phyloP scores from a whole-genome alignment of 2,329 filamentous ascomycete species.

The Trichoderma afroharzianum region DNA sequence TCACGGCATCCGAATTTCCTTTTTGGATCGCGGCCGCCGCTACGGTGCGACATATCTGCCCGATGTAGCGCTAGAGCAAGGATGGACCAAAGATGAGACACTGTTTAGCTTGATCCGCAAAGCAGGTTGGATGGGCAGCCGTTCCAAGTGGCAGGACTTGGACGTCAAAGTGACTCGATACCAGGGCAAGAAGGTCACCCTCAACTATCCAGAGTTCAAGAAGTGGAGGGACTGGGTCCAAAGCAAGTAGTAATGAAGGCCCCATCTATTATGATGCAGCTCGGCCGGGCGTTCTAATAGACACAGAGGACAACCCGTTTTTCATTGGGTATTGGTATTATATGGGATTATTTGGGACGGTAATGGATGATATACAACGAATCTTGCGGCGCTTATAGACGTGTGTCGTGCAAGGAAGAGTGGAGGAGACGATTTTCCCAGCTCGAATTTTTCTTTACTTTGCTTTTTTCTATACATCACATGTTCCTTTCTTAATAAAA shows the following conservation, averaged over 20 bases:
- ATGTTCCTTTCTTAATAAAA: background rate
- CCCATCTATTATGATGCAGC: background rate
- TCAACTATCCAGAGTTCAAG: conserved; percentile 71
- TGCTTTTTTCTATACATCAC: background rate
- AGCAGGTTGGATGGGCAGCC: conserved; percentile 84
- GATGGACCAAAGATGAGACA: conserved; percentile 92
- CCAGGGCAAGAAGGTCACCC: conserved; percentile 73
- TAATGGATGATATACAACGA: conserved; percentile 12
- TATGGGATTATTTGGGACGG: background rate
- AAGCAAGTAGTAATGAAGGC: conserved; percentile 24
- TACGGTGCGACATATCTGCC: conserved; percentile 89
- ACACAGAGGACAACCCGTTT: background rate
- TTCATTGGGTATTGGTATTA: background rate
- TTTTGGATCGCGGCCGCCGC: conserved; percentile 67
- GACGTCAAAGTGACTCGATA: conserved; percentile 78
- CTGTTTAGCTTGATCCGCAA: conserved; percentile 88
- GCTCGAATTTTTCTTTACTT: background rate
- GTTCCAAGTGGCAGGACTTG: conserved; percentile 74
- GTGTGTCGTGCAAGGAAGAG: conserved; percentile 12
- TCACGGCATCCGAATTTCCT: conserved; percentile 85
- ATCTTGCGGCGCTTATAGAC: conserved; percentile 15
- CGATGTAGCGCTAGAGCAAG: conserved; percentile 86
- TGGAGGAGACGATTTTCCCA: background rate
- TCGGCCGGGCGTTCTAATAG: conserved; percentile 2
- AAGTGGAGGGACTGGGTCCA: conserved; percentile 73